phyloP scores from a whole-genome alignment of 2,329 filamentous ascomycete species.

The Grosmannia clavigera region DNA sequence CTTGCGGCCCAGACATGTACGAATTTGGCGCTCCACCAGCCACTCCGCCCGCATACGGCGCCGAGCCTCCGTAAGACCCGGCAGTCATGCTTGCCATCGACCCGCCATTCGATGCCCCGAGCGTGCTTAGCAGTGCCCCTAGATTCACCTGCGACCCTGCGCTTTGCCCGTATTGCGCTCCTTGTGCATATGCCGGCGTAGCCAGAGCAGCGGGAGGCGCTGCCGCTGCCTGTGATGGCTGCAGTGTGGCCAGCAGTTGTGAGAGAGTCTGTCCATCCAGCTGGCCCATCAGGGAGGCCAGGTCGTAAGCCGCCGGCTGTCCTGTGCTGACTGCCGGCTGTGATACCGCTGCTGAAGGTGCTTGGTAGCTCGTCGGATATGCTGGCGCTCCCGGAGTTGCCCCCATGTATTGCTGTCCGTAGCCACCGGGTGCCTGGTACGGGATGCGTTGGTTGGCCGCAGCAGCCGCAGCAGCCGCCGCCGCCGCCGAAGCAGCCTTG shows the following conservation, averaged over 20 bases:
- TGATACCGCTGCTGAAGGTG: conserved; percentile 8
- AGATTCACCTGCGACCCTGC: conserved; percentile 26
- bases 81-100: background rate
- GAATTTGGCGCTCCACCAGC: conserved; percentile 12
- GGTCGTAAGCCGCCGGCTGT: conserved; percentile 6
- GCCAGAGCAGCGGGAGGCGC: background rate
- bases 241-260: conserved; percentile 21
- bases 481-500: conserved; percentile 29
- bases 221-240: conserved; percentile 1
- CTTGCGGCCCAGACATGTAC: conserved; percentile 17
- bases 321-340: conserved; percentile 4
- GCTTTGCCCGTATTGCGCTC: background rate
- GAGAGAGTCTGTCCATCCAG: conserved; percentile 22
- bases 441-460: background rate
- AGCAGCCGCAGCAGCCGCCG: background rate
- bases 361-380: background rate
- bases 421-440: conserved; percentile 4
- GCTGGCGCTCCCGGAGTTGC: background rate
- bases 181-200: background rate
- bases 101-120: conserved; percentile 19
- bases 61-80: background rate
- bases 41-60: conserved; percentile 3
- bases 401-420: conserved; percentile 5
- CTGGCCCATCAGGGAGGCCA: conserved; percentile 15
- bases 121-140: conserved; percentile 31